These are phyloP conservation scores for Colletotrichum chlorophyti DNA, from an alignment of 2,329 filamentous ascomycete species.

Conservation along the genomic window DNA sequence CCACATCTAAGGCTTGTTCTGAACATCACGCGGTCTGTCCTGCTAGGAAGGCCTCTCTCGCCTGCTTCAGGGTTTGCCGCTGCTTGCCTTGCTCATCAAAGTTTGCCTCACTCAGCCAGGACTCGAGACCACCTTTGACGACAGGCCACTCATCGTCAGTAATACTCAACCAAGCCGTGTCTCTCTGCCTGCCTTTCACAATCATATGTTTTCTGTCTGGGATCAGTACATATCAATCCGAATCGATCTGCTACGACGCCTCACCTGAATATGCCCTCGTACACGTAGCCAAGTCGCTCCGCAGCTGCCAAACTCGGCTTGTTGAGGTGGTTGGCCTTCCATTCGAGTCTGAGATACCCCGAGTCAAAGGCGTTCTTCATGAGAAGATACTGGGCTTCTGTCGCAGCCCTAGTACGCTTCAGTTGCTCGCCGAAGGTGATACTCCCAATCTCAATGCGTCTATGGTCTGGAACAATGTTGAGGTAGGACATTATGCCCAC, in stretches of 20 bases:
- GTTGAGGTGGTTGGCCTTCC: slow-evolving; percentile 69
- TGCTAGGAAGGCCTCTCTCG: slow-evolving; percentile 30
- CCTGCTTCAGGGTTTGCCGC: slow-evolving; percentile 49
- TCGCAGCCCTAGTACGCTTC: slow-evolving; percentile 61
- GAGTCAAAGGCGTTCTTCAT: slow-evolving; percentile 60
- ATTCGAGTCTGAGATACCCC: slow-evolving; percentile 64
- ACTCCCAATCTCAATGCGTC: slow-evolving; percentile 63
- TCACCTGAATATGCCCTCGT: slow-evolving; percentile 64
- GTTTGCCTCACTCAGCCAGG: slow-evolving; percentile 61
- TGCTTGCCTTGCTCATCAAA: slow-evolving; percentile 63
- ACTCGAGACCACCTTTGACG: slow-evolving; percentile 53
- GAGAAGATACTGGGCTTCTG: slow-evolving; percentile 65
- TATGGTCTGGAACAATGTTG: slow-evolving; percentile 53
- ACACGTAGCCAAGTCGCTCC: slow-evolving; percentile 61
- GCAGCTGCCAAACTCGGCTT: slow-evolving; percentile 60
- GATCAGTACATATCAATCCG: background rate
- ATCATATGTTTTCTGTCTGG: slow-evolving; percentile 61
- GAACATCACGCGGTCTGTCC: too few relatives aligned
- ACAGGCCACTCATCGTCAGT: slow-evolving; percentile 64
- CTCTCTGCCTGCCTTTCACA: slow-evolving; percentile 60
- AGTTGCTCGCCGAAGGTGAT: slow-evolving; percentile 58
- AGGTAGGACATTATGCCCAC: slow-evolving; percentile 53
- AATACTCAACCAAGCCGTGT: slow-evolving; percentile 68
- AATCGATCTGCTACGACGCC: too few relatives aligned
- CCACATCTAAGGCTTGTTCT: background rate